Conservation (phyloP, 768 basidiomycete species). For the Pluteus cervinus region DNA sequence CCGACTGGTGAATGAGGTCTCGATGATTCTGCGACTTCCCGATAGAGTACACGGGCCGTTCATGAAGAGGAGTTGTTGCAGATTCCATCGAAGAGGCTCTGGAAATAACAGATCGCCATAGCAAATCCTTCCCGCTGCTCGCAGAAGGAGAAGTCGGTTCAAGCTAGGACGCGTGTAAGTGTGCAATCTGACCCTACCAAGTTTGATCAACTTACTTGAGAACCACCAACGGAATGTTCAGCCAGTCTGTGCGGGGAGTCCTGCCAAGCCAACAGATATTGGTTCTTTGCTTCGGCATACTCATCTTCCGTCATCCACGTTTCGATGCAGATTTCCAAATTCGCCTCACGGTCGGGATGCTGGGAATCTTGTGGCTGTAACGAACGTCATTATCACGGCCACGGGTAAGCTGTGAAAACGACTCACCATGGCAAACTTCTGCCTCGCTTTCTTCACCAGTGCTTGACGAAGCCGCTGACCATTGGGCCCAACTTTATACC, state of each 20-base stretch:
- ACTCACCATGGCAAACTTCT: constrained; percentile 69
- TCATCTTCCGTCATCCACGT: constrained; percentile 75
- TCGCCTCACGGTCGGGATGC: constrained; percentile 66
- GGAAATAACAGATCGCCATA: constrained; percentile 61
- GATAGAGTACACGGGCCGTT: too few relatives aligned
- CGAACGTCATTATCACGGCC: constrained; percentile 6
- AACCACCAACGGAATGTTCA: too few relatives aligned
- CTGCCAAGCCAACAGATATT: constrained; percentile 64
- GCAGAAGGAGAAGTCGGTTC: constrained; percentile 14
- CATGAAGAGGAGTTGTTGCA: too few relatives aligned
- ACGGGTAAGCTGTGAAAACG: constrained; percentile 1
- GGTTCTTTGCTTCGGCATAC: constrained; percentile 56
- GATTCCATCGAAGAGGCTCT: too few relatives aligned
- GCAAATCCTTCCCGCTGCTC: constrained; percentile 70
- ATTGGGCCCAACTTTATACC: constrained; percentile 65
- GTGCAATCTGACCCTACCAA: constrained; percentile 1
- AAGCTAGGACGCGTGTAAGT: neutral
- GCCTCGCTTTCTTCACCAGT: constrained; percentile 65
- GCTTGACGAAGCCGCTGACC: constrained; percentile 66
- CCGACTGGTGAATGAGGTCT: constrained; percentile 42
- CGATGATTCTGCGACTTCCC: too few relatives aligned
- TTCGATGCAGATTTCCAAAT: constrained; percentile 71
- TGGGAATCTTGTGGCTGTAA: constrained; percentile 68
- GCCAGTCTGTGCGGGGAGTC: constrained; percentile 50
- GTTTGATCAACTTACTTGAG: too few relatives aligned